phyloP scores from a whole-genome alignment of 371 early-diverging fungal species.

The Chytridiales sp. region DNA sequence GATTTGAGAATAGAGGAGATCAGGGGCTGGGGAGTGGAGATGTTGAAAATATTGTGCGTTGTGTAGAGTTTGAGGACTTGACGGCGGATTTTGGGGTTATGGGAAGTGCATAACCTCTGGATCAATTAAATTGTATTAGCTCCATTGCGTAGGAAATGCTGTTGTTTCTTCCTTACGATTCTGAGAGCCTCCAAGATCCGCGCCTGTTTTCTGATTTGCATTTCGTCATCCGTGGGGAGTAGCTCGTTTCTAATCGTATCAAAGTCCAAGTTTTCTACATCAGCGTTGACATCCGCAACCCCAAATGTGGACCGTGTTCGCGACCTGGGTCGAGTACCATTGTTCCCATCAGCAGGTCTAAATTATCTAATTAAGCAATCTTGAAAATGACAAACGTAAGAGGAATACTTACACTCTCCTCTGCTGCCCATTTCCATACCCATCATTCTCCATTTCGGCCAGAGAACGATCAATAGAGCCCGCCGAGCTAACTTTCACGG shows the following conservation, averaged over 20 bases:
- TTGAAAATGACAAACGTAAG: background rate
- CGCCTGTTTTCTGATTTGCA: constrained; percentile 6
- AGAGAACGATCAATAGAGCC: too few species aligned
- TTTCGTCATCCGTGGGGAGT: background rate
- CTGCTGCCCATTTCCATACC: too few species aligned
- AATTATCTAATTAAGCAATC: background rate
- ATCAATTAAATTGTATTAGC: background rate
- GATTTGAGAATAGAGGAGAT: constrained; percentile 8
- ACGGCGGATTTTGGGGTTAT: background rate
- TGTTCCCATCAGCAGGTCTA: too few species aligned
- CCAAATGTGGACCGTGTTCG: background rate
- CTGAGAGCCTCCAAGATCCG: constrained; percentile 39
- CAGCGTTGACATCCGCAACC: background rate
- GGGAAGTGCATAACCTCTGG: background rate
- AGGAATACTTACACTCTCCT: background rate
- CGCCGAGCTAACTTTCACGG: too few species aligned
- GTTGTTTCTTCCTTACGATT: too few species aligned
- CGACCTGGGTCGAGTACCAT: too few species aligned
- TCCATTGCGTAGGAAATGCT: background rate
- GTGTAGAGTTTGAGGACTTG: background rate
- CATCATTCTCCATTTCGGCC: too few species aligned
- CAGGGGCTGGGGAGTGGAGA: constrained; percentile 1
- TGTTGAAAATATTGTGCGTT: background rate
- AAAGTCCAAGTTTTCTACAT: constrained; percentile 29
- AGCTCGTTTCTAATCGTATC: constrained; percentile 15